These are phyloP conservation scores for Fragaria ananassa DNA, from an alignment of 306 rosid genomes.

Conservation along the genomic window DNA sequence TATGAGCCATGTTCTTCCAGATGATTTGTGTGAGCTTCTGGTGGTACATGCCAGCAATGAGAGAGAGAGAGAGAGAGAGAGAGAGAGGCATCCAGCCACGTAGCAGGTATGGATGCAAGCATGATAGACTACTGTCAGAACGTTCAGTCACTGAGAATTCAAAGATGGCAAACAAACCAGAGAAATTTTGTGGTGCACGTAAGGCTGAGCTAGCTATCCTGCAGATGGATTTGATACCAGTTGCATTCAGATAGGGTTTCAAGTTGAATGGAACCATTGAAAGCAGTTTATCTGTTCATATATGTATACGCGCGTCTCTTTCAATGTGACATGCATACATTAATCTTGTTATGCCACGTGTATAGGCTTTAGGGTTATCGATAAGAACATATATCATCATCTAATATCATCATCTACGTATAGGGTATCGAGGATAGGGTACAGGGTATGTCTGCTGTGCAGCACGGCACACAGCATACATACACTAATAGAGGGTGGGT, in stretches of 20 bases:
- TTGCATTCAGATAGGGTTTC: neutral
- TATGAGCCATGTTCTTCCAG: neutral
- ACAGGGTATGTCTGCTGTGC: no score
- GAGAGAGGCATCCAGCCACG: neutral
- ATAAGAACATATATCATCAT: no score
- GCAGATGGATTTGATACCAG: neutral
- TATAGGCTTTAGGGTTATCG: no score
- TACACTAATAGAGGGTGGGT: no score
- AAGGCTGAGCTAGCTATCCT: neutral
- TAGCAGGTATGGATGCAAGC: neutral
- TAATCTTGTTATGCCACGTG: no score
- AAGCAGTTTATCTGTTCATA: neutral
- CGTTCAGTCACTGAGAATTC: neutral
- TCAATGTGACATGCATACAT: neutral
- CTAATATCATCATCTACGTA: no score
- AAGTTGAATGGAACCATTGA: neutral
- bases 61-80: neutral
- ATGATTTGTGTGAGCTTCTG: neutral
- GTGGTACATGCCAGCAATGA: neutral
- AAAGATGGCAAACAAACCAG: conserved; percentile 1
- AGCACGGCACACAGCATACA: no score
- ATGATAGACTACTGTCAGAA: neutral
- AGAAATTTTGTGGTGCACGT: conserved; percentile 1
- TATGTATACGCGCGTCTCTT: neutral
- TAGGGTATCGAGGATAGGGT: no score